Conservation (phyloP, 805 yeast genomes). For the Suhomyces pyralidae region DNA sequence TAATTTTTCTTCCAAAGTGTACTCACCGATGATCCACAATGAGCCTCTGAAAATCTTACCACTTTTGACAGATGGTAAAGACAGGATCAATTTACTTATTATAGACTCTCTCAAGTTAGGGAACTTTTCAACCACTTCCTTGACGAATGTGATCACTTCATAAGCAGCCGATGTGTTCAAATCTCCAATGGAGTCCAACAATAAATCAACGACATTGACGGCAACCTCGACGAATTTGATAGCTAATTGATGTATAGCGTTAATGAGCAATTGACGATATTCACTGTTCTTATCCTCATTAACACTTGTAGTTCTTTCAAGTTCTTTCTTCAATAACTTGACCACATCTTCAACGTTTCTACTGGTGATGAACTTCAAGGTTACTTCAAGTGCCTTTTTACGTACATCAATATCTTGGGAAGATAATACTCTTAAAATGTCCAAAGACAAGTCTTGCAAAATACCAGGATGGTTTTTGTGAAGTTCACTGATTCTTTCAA, state of each 20-base stretch:
- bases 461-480: conserved; percentile 75
- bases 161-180: conserved; percentile 81
- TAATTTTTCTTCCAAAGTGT: conserved; percentile 64
- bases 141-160: conserved; percentile 87
- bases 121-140: conserved; percentile 90
- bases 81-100: conserved; percentile 55
- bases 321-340: conserved; percentile 86
- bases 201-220: conserved; percentile 80
- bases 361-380: conserved; percentile 74
- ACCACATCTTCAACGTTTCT: conserved; percentile 94
- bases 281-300: conserved; percentile 80
- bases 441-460: conserved; percentile 79
- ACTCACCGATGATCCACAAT: conserved; percentile 95
- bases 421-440: conserved; percentile 79
- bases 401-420: conserved; percentile 91
- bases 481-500: conserved; percentile 79
- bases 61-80: conserved; percentile 68
- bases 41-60: conserved; percentile 93
- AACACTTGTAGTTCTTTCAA: conserved; percentile 64
- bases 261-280: conserved; percentile 84
- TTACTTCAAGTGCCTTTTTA: conserved; percentile 77
- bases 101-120: conserved; percentile 72
- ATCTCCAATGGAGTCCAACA: conserved; percentile 83
- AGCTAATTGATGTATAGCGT: conserved; percentile 86
- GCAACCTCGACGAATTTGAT: conserved; percentile 88